Evolutionary conservation across 192 early-diverging fungal species (phyloP).

Genomic region (Piromyces finnis): DNA sequence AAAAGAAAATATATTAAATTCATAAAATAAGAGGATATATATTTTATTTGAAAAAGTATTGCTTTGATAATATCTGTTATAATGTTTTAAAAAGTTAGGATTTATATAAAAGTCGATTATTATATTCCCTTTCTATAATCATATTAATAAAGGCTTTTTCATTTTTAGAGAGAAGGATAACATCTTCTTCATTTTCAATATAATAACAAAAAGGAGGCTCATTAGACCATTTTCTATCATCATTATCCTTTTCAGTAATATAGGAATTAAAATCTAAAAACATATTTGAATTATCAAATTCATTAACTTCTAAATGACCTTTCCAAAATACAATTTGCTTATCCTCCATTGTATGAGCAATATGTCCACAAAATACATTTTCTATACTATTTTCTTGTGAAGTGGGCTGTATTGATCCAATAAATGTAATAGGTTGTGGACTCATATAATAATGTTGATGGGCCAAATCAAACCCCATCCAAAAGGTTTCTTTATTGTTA

Average conservation of each 20-base stretch:
- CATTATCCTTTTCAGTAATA: not conserved
- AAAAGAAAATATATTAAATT: too few relatives aligned
- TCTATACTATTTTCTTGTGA: not conserved
- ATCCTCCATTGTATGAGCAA: not conserved
- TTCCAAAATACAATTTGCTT: not conserved
- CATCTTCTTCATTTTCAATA: not conserved
- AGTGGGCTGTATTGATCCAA: not conserved
- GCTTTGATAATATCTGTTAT: too few relatives aligned
- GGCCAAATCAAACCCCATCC: not conserved
- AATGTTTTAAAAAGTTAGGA: too few relatives aligned
- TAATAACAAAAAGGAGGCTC: not conserved
- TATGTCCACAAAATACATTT: not conserved
- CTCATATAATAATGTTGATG: not conserved
- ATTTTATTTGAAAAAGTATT: too few relatives aligned
- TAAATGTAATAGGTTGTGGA: not conserved
- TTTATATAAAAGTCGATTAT: not conserved
- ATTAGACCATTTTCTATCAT: not conserved
- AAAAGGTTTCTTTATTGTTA: not conserved
- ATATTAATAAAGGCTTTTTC: not conserved
- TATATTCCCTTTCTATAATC: not conserved
- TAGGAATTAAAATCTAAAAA: not conserved
- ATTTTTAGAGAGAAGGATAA: not conserved
- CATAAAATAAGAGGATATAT: too few relatives aligned
- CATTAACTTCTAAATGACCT: not conserved
- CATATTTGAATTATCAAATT: not conserved